phyloP scores from a whole-genome alignment of 192 early-diverging fungal species.

The Coemansia sp. region DNA sequence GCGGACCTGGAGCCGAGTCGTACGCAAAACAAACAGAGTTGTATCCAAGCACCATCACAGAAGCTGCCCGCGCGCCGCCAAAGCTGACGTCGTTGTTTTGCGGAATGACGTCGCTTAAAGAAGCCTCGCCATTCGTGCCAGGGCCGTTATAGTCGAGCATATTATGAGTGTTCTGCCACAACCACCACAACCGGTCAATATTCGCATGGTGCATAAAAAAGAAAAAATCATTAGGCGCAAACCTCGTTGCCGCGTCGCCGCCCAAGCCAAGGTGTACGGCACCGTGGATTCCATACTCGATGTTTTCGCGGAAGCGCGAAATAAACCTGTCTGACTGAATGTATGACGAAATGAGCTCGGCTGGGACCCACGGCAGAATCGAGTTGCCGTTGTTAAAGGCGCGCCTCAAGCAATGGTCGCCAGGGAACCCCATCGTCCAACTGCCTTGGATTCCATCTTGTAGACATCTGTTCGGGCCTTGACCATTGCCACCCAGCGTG shows the following conservation, averaged over 20 bases:
- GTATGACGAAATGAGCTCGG: constrained; percentile 45
- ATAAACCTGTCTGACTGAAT: constrained; percentile 31
- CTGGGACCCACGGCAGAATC: constrained; percentile 39
- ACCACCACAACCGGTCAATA: constrained; percentile 60
- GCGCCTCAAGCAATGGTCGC: constrained; percentile 36
- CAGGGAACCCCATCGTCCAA: constrained; percentile 26
- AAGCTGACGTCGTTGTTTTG: constrained; percentile 24
- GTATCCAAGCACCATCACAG: constrained; percentile 45
- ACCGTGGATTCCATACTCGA: constrained; percentile 54
- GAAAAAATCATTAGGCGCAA: constrained; percentile 59
- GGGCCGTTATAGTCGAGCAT: constrained; percentile 37
- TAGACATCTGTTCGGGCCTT: constrained; percentile 25
- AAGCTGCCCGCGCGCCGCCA: constrained; percentile 25
- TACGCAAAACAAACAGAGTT: constrained; percentile 42
- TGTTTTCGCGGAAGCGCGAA: constrained; percentile 44
- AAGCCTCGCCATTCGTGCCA: constrained; percentile 28
- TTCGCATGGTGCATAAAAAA: constrained; percentile 68
- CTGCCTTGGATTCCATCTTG: constrained; percentile 32
- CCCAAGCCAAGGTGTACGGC: constrained; percentile 48
- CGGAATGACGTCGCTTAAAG: constrained; percentile 36
- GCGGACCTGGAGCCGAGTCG: constrained; percentile 37
- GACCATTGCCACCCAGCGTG: constrained; percentile 40
- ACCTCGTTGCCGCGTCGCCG: constrained; percentile 50
- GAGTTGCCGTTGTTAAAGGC: constrained; percentile 23
- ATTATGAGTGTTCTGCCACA: constrained; percentile 53